Base-by-base conservation (phyloP, 257 asterid species). In the Forsythia suspensa region DNA sequence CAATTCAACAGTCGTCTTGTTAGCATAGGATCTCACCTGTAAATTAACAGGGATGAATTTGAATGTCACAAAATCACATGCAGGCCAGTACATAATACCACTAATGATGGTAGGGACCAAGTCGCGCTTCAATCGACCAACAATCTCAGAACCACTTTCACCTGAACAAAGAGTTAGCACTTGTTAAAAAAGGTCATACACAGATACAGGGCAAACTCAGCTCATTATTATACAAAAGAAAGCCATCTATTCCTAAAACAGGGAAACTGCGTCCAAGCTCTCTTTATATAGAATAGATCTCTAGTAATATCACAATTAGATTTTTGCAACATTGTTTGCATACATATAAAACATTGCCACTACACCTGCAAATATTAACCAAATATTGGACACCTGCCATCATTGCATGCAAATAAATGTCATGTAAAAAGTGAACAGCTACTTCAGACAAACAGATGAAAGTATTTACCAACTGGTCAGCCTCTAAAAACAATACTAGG, bases 61-160 rank as follows among this genome's bases (percentile, higher is more conserved):
- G 94, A 92, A 95, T 1, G 96, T 91, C 68, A 95, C 74, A 39
- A 91, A 95, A 78, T 95, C 99, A 81, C 98, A 95, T 37, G 89
- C 4, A 4, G 99, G 98, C 98, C 98, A 95, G 81, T 92, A 95
- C 90, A 92, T 86, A 59, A 86, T 55, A 48, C 97, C 95, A 24
- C 79, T 92, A 36, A 85, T 43, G 85, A 92, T 51, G 0, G 98
- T 91, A 75, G 97, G 97, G 63, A 89, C 37, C 85, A 95, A 71
- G 77, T 95, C 98, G 2, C 99, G 98, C 76, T 88, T 91, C 89
- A 95, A 82, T 84, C 98, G 83, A 51, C 89, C 95, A 79, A 88
- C 79, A 73, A 92, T 92, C 87, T 91, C 97, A 4, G 83, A 74
- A 75, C 87, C 88, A 78, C 76, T 92, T 85, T 95, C 99, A 78